Percentiles rank a stretch among this genome's conserved stretches.
Evolutionary conservation across 257 asterid genomes (phyloP).

Genomic region (Parsonsia alboflavescens): DNA sequence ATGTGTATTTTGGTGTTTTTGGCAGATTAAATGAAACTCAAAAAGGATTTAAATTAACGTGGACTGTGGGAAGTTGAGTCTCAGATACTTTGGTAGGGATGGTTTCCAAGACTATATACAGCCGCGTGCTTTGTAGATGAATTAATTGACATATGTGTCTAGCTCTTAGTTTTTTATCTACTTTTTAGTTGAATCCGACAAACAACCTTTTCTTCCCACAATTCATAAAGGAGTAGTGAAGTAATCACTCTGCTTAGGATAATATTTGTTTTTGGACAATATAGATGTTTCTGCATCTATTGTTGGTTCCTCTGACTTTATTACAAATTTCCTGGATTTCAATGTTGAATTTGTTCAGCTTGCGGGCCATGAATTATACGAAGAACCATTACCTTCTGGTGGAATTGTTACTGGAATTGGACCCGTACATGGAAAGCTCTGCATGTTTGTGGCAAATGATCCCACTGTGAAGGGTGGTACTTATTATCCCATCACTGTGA

Average conservation of each 20-base stretch:
- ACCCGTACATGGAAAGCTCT: slow-evolving; percentile 78
- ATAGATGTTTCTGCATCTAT: not conserved
- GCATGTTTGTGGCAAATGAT: slow-evolving; percentile 96
- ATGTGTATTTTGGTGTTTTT: no score
- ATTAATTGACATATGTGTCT: not conserved
- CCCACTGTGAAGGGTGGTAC: slow-evolving; percentile 99
- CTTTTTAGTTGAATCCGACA: not conserved
- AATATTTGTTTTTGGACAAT: not conserved
- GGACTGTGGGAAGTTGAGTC: no score
- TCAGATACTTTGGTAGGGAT: not conserved
- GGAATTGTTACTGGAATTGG: slow-evolving; percentile 94
- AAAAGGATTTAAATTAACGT: no score
- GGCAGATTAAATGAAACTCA: no score
- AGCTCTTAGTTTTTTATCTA: not conserved
- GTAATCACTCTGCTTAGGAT: not conserved
- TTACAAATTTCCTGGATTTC: slow-evolving; percentile 22
- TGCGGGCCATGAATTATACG: slow-evolving; percentile 89
- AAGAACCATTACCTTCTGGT: slow-evolving; percentile 86
- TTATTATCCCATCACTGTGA: slow-evolving; percentile 87
- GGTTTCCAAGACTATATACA: not conserved
- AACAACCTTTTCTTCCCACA: not conserved
- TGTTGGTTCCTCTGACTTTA: not conserved
- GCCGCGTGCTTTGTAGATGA: not conserved
- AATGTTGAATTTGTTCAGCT: slow-evolving; percentile 42
- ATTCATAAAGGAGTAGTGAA: not conserved